A percentile compares a stretch with the other conserved stretches of the same genome.
Evolutionary conservation across 352 stramenopile species (phyloP).

Genomic region (Elongisporangium undulatum): DNA sequence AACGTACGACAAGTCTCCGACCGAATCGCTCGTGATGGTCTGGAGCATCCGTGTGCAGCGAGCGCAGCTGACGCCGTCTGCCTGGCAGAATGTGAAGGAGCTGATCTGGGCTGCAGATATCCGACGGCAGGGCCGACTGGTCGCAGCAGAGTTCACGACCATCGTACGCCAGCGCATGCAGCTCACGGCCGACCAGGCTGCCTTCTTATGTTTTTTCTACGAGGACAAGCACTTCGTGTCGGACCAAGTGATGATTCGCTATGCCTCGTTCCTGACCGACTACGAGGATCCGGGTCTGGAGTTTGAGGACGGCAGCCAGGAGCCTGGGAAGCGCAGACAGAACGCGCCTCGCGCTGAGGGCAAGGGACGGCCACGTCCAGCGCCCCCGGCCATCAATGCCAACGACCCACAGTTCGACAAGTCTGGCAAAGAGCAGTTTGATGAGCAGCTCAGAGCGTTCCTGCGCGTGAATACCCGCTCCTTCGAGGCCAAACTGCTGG

Average conservation of each 20-base stretch:
- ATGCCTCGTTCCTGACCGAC: constrained; percentile 66
- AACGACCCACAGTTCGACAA: constrained; percentile 1
- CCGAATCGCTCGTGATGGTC: constrained; percentile 67
- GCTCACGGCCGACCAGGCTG: constrained; percentile 56
- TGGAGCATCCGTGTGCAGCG: constrained; percentile 62
- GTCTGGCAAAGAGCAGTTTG: constrained; percentile 2
- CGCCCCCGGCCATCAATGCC: constrained; percentile 2
- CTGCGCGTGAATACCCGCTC: constrained; percentile 32
- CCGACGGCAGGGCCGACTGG: constrained; percentile 46
- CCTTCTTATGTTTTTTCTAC: constrained; percentile 78
- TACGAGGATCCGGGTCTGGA: constrained; percentile 66
- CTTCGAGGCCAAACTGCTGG: constrained; percentile 33
- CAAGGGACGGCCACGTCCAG: constrained; percentile 16
- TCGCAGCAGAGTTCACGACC: constrained; percentile 33
- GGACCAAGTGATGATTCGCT: constrained; percentile 60
- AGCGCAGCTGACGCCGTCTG: constrained; percentile 24
- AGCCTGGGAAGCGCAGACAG: constrained; percentile 2
- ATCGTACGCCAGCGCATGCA: constrained; percentile 39
- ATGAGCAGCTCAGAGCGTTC: constrained; percentile 31
- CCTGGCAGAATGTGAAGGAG: constrained; percentile 55
- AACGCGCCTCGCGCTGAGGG: constrained; percentile 8
- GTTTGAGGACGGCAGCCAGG: constrained; percentile 8
- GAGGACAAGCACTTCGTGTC: constrained; percentile 59
- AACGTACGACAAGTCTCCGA: constrained; percentile 51
- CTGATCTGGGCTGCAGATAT: constrained; percentile 39